Conservation (phyloP, 2,329 filamentous ascomycete genomes). For the Colletotrichum endophyticum region DNA sequence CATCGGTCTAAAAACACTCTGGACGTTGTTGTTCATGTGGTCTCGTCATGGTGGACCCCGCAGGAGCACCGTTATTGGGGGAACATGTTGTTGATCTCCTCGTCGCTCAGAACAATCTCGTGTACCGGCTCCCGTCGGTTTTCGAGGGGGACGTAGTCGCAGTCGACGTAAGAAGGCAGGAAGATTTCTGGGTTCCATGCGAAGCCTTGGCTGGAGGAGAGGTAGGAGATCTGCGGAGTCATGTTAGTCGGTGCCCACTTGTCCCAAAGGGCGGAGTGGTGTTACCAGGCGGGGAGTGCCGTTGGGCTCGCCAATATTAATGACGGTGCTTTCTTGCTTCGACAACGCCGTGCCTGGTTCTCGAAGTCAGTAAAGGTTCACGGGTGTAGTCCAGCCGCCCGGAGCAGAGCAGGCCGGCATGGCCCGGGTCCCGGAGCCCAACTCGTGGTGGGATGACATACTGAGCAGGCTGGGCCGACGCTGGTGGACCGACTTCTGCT, state of each 20-base stretch:
- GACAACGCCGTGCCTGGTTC: conserved; percentile 71
- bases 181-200: conserved; percentile 89
- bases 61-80: conserved; percentile 54
- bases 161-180: conserved; percentile 77
- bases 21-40: conserved; percentile 1
- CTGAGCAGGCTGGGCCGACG: conserved; percentile 68
- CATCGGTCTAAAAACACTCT: conserved; percentile 31
- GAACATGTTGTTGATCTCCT: conserved; percentile 73
- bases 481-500: conserved; percentile 51
- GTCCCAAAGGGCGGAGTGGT: not conserved
- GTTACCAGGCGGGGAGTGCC: conserved; percentile 75
- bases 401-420: not conserved
- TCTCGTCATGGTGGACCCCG: not conserved
- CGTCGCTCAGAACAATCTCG: conserved; percentile 79
- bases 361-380: conserved; percentile 30
- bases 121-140: conserved; percentile 77
- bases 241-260: not conserved
- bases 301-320: conserved; percentile 78
- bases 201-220: conserved; percentile 80
- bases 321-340: conserved; percentile 78
- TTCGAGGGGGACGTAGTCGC: conserved; percentile 77
- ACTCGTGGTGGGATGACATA: conserved; percentile 34
- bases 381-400: not conserved
- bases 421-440: not conserved
- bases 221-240: conserved; percentile 72